Conservation (phyloP, 306 rosid species). For the Carpinus viminea region DNA sequence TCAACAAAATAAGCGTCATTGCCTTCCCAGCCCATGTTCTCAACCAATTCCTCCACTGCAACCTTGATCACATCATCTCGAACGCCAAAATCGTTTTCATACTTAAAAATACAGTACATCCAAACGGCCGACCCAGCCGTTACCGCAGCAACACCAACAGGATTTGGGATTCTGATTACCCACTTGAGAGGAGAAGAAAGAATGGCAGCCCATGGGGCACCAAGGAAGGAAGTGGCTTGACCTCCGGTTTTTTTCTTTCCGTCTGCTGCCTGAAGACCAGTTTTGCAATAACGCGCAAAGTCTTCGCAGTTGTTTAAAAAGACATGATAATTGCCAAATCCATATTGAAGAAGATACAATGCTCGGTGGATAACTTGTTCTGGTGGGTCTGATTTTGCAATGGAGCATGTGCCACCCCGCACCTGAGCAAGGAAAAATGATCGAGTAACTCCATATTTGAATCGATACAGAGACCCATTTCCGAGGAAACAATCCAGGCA, state of each 20-base stretch:
- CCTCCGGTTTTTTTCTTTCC: conserved; percentile 22
- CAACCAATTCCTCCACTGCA: conserved; percentile 78
- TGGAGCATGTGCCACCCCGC: conserved; percentile 96
- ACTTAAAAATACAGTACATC: conserved; percentile 83
- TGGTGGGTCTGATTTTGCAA: conserved; percentile 67
- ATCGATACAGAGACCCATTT: conserved; percentile 77
- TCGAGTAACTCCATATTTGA: conserved; percentile 76
- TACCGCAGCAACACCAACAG: conserved; percentile 74
- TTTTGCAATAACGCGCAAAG: conserved; percentile 86
- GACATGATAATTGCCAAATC: conserved; percentile 81
- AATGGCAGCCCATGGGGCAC: conserved; percentile 87
- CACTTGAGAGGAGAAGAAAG: conserved; percentile 82
- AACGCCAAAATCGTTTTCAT: conserved; percentile 86
- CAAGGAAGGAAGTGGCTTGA: conserved; percentile 82
- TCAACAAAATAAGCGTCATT: conserved; percentile 21
- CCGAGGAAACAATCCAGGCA: conserved; percentile 94
- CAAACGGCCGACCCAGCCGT: conserved; percentile 42
- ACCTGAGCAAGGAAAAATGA: conserved; percentile 67
- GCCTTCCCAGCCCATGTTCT: conserved; percentile 56
- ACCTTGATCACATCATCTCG: conserved; percentile 81
- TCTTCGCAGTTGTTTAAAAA: conserved; percentile 95
- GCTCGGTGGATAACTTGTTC: conserved; percentile 77
- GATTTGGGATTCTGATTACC: conserved; percentile 65
- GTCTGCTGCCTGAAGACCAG: conserved; percentile 75
- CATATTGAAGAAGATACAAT: conserved; percentile 93